Percentiles rank a stretch among this genome's conserved stretches.
Conservation (phyloP, 169 alveolate genomes). For the Eimeria nieschulzi region DNA sequence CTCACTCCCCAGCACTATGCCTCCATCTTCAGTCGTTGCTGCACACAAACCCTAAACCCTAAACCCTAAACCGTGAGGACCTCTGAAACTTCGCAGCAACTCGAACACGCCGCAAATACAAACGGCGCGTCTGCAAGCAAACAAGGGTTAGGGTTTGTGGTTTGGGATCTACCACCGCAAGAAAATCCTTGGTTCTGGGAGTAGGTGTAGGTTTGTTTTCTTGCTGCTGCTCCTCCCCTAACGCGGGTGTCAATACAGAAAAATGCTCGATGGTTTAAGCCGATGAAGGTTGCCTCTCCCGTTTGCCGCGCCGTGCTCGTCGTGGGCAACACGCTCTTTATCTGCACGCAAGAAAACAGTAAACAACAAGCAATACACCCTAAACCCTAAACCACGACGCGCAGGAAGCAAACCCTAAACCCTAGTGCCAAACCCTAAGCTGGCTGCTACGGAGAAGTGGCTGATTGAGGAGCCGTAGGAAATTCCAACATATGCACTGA, state of each 20-base stretch:
- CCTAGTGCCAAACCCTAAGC: neutral
- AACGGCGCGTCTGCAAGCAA: no score
- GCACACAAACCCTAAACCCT: constrained; percentile 20
- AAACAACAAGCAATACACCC: neutral
- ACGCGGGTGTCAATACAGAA: constrained; percentile 82
- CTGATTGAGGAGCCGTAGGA: no score
- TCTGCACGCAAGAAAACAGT: constrained; percentile 3
- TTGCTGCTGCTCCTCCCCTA: constrained; percentile 32
- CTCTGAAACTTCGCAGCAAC: no score
- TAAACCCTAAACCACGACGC: neutral
- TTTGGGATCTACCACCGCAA: constrained; percentile 57
- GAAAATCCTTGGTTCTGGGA: constrained; percentile 76
- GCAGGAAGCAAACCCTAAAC: neutral
- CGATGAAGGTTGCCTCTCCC: constrained; percentile 69
- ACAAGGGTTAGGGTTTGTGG: constrained; percentile 18
- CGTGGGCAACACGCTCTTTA: constrained; percentile 77
- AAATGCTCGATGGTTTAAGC: constrained; percentile 77
- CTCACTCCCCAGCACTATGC: constrained; percentile 78
- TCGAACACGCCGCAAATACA: no score
- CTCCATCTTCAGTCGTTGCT: constrained; percentile 81
- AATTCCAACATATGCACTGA: no score
- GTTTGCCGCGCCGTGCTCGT: constrained; percentile 75
- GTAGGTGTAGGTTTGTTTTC: constrained; percentile 77
- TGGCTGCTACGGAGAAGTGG: neutral
- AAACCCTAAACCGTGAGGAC: constrained; percentile 16